Conservation (phyloP, 2,329 filamentous ascomycete species). For the Capronia coronata region DNA sequence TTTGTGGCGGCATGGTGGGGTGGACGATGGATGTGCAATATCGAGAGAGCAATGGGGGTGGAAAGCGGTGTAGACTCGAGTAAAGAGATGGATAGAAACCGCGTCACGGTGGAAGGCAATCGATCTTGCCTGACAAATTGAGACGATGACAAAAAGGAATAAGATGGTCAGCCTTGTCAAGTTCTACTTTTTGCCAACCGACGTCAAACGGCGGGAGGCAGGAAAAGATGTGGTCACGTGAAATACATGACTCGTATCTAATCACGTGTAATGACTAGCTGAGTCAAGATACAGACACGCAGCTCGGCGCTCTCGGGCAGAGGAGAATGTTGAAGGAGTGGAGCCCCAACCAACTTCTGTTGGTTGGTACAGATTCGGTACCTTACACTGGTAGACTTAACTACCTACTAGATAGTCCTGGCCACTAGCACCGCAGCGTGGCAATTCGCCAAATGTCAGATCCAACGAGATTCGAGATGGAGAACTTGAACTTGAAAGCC, state of each 20-base stretch:
- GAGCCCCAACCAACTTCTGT: no score
- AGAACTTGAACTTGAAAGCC: no score
- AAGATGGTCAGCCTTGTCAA: not conserved
- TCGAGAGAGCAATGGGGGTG: not conserved
- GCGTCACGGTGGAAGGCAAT: not conserved
- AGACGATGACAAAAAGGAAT: not conserved
- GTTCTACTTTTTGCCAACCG: not conserved
- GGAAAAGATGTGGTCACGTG: not conserved
- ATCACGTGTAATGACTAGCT: no score
- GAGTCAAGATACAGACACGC: no score
- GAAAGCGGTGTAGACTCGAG: not conserved
- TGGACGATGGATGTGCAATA: not conserved
- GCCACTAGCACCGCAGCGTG: no score
- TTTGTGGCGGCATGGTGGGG: slow-evolving; percentile 63
- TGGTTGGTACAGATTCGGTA: no score
- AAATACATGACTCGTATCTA: no score
- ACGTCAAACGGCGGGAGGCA: not conserved
- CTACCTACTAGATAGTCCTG: no score
- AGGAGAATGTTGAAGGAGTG: no score
- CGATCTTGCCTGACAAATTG: not conserved
- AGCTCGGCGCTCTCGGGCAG: no score
- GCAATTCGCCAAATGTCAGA: not conserved
- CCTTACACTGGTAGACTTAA: no score
- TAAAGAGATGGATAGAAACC: not conserved
- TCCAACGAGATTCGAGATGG: no score